Evolutionary conservation across 1,139 yeast genomes (phyloP).

Genomic region (Candida sanyaensis): DNA sequence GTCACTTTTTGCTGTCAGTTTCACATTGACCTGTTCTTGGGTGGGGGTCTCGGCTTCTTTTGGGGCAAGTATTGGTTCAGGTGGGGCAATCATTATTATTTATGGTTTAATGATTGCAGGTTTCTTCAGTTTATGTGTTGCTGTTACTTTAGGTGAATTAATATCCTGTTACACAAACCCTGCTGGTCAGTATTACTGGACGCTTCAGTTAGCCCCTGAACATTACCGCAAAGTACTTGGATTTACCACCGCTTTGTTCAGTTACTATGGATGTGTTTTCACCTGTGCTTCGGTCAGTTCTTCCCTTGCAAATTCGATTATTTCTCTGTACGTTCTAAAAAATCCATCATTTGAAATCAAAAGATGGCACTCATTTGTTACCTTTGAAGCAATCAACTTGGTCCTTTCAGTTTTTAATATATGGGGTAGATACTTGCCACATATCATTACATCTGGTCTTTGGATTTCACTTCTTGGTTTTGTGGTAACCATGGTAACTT

Average conservation of each 20-base stretch:
- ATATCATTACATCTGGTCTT: conserved; percentile 51
- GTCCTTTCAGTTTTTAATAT: conserved; percentile 53
- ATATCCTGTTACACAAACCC: conserved; percentile 20
- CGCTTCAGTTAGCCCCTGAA: conserved; percentile 11
- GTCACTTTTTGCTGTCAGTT: conserved; percentile 44
- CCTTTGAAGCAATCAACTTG: conserved; percentile 40
- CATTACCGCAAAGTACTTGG: conserved; percentile 7
- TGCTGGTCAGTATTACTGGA: conserved; percentile 24
- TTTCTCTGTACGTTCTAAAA: neutral
- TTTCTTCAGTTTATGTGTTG: conserved; percentile 7
- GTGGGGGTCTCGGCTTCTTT: conserved; percentile 53
- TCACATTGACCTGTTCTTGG: conserved; percentile 57
- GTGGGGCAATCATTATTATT: conserved; percentile 51
- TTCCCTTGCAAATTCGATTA: conserved; percentile 8
- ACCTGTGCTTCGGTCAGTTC: conserved; percentile 13
- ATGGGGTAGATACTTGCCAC: conserved; percentile 57
- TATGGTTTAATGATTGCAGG: conserved; percentile 42
- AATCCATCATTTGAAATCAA: conserved; percentile 13
- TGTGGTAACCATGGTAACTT: conserved; percentile 56
- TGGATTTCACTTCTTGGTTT: conserved; percentile 57
- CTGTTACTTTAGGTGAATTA: conserved; percentile 18
- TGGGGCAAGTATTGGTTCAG: conserved; percentile 48
- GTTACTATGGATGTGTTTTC: conserved; percentile 12
- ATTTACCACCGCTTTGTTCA: conserved; percentile 10
- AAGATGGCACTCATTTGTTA: conserved; percentile 61